These are phyloP conservation scores for Pseudogymnoascus sp. DNA, from an alignment of 2,329 filamentous ascomycete genomes.

Conservation along the genomic window DNA sequence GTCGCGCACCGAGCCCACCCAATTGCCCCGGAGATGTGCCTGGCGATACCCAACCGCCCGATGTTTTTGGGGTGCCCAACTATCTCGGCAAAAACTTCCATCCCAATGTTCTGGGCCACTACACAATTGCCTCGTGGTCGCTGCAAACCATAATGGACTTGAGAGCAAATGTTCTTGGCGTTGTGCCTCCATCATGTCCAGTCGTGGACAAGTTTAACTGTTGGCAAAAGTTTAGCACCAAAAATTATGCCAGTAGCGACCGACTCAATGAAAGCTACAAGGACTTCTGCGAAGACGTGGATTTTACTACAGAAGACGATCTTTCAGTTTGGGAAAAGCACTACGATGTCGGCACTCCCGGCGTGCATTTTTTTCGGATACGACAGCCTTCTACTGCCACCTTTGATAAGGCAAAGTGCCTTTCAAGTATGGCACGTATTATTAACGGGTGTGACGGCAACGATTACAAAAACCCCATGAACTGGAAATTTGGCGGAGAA, in stretches of 20 bases:
- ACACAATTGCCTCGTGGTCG: slow-evolving; percentile 27
- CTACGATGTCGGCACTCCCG: too few relatives aligned
- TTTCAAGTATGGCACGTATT: slow-evolving; percentile 15
- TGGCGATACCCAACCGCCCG: too few relatives aligned
- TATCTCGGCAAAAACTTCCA: slow-evolving; percentile 23
- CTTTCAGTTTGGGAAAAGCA: too few relatives aligned
- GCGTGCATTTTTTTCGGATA: slow-evolving; percentile 21
- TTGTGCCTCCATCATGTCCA: neutral
- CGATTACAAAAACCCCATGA: slow-evolving; percentile 23
- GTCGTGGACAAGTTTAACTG: neutral
- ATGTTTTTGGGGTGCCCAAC: slow-evolving; percentile 22
- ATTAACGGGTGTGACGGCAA: slow-evolving; percentile 27
- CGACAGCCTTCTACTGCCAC: slow-evolving; percentile 7
- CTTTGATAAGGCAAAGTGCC: slow-evolving; percentile 16
- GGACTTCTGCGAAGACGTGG: slow-evolving; percentile 24
- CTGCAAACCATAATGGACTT: slow-evolving; percentile 6
- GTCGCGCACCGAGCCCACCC: neutral
- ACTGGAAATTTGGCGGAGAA: slow-evolving; percentile 27
- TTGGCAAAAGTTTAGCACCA: slow-evolving; percentile 13
- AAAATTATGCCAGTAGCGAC: slow-evolving; percentile 19
- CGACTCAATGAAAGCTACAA: slow-evolving; percentile 24
- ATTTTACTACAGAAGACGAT: slow-evolving; percentile 11
- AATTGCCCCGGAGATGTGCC: neutral
- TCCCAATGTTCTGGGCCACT: slow-evolving; percentile 27
- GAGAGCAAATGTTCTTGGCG: neutral